Conservation (phyloP, 768 basidiomycete genomes). For the Hypholoma sublateritium region DNA sequence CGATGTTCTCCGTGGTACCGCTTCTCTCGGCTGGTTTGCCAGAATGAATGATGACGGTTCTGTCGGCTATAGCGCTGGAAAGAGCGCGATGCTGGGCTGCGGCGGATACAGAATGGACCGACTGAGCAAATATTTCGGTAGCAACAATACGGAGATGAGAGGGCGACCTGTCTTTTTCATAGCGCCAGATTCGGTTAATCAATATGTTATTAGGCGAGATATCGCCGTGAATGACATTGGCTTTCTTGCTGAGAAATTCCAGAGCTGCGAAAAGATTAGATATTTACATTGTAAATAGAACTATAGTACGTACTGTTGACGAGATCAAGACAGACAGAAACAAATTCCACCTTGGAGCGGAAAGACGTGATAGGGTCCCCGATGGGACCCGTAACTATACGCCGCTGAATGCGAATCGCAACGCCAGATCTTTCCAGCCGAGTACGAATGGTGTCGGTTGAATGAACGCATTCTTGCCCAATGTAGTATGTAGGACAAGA, state of each 20-base stretch:
- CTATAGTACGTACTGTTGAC: constrained; percentile 7
- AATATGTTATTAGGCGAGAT: constrained; percentile 4
- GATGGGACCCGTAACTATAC: constrained; percentile 9
- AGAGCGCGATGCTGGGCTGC: not conserved
- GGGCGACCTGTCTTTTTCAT: not conserved
- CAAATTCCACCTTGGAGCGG: constrained; percentile 8
- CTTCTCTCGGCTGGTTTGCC: too few species aligned
- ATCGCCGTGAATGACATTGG: constrained; percentile 2
- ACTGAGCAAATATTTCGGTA: too few species aligned
- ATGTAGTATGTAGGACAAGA: constrained; percentile 1
- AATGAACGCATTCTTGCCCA: constrained; percentile 1
- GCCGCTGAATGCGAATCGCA: constrained; percentile 1
- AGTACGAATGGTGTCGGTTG: not conserved
- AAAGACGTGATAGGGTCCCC: constrained; percentile 14
- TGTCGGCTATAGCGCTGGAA: not conserved
- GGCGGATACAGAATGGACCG: not conserved
- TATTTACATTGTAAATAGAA: not conserved
- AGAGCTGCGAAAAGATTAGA: not conserved
- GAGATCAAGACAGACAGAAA: constrained; percentile 1
- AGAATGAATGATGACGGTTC: too few species aligned
- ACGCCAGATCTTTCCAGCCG: not conserved
- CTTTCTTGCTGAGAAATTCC: not conserved
- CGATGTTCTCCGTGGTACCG: not conserved
- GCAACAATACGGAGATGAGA: not conserved
- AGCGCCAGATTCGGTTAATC: not conserved